phyloP scores from a whole-genome alignment of 2,329 filamentous ascomycete genomes.

The Colletotrichum tropicale region DNA sequence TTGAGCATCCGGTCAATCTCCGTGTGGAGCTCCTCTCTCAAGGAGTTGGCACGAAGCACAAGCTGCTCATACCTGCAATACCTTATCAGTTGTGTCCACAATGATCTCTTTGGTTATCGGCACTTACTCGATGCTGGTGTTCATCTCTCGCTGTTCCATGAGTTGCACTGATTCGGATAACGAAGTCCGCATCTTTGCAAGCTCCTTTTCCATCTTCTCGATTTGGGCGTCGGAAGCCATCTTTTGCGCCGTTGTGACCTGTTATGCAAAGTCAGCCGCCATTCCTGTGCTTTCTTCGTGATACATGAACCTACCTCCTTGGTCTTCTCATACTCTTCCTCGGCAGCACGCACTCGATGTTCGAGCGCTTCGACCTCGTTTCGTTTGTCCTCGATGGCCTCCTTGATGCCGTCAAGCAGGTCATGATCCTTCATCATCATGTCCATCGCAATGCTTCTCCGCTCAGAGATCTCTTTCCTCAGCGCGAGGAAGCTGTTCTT shows the following conservation, averaged over 20 bases:
- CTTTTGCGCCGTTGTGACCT: conserved; percentile 80
- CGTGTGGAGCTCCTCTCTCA: conserved; percentile 97
- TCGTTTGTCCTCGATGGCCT: conserved; percentile 94
- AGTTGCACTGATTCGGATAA: conserved; percentile 87
- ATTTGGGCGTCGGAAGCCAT: conserved; percentile 90
- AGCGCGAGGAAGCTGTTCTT: conserved; percentile 80
- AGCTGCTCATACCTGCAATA: conserved; percentile 81
- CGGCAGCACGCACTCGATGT: conserved; percentile 84
- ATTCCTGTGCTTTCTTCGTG: not conserved
- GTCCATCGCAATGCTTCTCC: conserved; percentile 81
- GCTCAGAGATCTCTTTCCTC: conserved; percentile 90
- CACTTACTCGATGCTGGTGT: conserved; percentile 89
- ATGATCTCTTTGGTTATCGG: not conserved
- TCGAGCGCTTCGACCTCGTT: conserved; percentile 91
- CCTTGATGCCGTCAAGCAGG: conserved; percentile 90
- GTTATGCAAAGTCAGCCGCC: not conserved
- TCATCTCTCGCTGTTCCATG: conserved; percentile 95
- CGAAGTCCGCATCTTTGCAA: conserved; percentile 88
- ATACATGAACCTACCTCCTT: conserved; percentile 65
- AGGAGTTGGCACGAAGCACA: conserved; percentile 78
- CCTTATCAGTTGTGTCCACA: not conserved
- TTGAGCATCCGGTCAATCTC: conserved; percentile 96
- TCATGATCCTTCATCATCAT: conserved; percentile 95
- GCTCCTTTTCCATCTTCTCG: conserved; percentile 97
- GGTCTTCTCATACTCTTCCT: conserved; percentile 93